Conservation (phyloP, 768 basidiomycete species). For the Nevesoporus exiguus region DNA sequence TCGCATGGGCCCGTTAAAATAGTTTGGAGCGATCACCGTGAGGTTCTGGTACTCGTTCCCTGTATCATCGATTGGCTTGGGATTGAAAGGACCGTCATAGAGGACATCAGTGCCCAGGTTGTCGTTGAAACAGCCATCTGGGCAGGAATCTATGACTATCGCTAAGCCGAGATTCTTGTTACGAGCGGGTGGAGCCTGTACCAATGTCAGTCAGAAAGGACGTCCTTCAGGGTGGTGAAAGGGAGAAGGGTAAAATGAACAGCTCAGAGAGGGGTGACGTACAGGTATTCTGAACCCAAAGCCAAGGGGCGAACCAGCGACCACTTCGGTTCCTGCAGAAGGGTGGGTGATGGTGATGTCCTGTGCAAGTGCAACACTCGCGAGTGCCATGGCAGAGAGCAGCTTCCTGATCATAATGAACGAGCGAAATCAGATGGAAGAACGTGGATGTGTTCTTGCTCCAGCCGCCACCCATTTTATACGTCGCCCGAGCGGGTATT, state of each 20-base stretch:
- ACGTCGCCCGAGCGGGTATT: not conserved
- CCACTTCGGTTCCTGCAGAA: slow-evolving; percentile 30
- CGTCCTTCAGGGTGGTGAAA: too few relatives aligned
- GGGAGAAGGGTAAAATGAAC: not conserved
- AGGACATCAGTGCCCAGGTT: slow-evolving; percentile 2
- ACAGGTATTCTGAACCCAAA: slow-evolving; percentile 43
- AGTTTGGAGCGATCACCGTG: not conserved
- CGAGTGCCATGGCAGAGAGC: slow-evolving; percentile 6
- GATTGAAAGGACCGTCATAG: not conserved
- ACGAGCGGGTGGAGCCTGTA: not conserved
- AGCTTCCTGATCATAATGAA: slow-evolving; percentile 12
- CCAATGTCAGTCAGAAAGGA: not conserved
- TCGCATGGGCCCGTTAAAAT: not conserved
- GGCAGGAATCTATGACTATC: not conserved
- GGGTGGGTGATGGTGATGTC: slow-evolving; percentile 32
- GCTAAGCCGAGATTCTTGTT: slow-evolving; percentile 2
- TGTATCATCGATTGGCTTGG: not conserved
- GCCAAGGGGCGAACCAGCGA: slow-evolving; percentile 31
- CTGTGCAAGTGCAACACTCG: slow-evolving; percentile 38
- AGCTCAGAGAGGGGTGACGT: slow-evolving; percentile 11
- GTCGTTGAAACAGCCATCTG: not conserved
- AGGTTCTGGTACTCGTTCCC: slow-evolving; percentile 1
- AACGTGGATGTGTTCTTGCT: not conserved
- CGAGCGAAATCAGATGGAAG: too few relatives aligned
- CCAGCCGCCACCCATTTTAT: slow-evolving; percentile 3